These are phyloP conservation scores for Lepidium aucheri DNA, from an alignment of 345 rosid species.

Conservation along the genomic window DNA sequence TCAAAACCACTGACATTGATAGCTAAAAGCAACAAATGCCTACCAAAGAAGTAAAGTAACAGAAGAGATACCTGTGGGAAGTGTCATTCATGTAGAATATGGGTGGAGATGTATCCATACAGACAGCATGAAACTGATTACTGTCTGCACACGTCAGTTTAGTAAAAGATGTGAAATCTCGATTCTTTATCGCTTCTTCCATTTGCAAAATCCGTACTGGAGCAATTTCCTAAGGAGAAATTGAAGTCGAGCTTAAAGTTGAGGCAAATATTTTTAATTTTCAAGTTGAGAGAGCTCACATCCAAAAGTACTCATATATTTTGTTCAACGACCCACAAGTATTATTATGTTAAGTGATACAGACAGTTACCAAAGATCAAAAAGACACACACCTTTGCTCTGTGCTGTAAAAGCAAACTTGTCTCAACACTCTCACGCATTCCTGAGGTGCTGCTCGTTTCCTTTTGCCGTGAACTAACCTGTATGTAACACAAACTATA, in stretches of 20 bases:
- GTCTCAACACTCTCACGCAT: slow-evolving; percentile 95
- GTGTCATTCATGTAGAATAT: slow-evolving; percentile 98
- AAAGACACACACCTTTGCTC: slow-evolving; percentile 61
- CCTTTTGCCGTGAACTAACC: slow-evolving; percentile 91
- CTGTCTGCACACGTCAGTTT: slow-evolving; percentile 81
- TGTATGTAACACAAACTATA: slow-evolving; percentile 28
- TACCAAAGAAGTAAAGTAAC: not conserved
- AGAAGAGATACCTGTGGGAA: slow-evolving; percentile 65
- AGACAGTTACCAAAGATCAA: not conserved
- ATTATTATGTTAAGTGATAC: not conserved
- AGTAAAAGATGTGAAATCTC: slow-evolving; percentile 71
- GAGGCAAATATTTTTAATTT: not conserved
- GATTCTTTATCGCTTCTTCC: slow-evolving; percentile 77
- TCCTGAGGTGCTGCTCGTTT: slow-evolving; percentile 93
- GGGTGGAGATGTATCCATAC: slow-evolving; percentile 90
- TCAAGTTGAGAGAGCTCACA: not conserved
- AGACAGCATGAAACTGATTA: slow-evolving; percentile 95
- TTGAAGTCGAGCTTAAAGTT: not conserved
- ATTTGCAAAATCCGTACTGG: slow-evolving; percentile 64
- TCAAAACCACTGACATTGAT: not conserved
- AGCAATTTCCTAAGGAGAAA: slow-evolving; percentile 60
- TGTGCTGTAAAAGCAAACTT: slow-evolving; percentile 80
- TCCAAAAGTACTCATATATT: not conserved
- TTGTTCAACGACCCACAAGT: not conserved
- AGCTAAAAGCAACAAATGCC: not conserved